Evolutionary conservation across 805 yeast species (phyloP).

Genomic region (Candida montana): DNA sequence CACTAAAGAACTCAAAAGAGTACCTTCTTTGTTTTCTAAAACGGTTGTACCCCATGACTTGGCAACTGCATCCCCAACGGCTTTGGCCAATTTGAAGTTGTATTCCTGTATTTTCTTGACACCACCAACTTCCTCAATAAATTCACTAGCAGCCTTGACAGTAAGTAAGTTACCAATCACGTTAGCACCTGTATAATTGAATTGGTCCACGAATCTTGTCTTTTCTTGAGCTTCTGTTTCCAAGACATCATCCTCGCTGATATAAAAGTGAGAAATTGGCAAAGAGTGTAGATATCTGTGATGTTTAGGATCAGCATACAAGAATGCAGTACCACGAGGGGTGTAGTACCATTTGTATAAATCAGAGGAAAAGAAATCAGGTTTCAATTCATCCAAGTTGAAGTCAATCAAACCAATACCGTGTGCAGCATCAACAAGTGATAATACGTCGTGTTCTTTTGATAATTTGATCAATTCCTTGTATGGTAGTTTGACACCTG

Average conservation of each 20-base stretch:
- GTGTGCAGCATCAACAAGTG: constrained; percentile 72
- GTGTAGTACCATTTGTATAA: constrained; percentile 65
- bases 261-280: constrained; percentile 50
- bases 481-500: constrained; percentile 57
- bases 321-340: constrained; percentile 53
- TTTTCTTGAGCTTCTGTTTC: constrained; percentile 10
- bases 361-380: constrained; percentile 59
- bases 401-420: constrained; percentile 49
- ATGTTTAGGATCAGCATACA: constrained; percentile 50
- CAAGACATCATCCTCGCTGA: constrained; percentile 27
- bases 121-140: constrained; percentile 51
- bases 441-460: constrained; percentile 38
- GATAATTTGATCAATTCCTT: constrained; percentile 42
- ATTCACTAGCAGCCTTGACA: constrained; percentile 46
- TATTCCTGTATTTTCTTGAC: constrained; percentile 46
- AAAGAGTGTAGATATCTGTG: constrained; percentile 48
- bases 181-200: constrained; percentile 46
- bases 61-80: constrained; percentile 38
- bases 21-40: constrained; percentile 32
- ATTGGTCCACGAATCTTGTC: constrained; percentile 32
- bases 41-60: constrained; percentile 34
- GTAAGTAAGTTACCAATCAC: constrained; percentile 38
- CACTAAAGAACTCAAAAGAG: constrained; percentile 39
- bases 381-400: constrained; percentile 36
- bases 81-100: constrained; percentile 38